A percentile compares a stretch with the other conserved stretches of the same genome.
Evolutionary conservation across 2,329 filamentous ascomycete species (phyloP).

Genomic region (Graphium sp.): DNA sequence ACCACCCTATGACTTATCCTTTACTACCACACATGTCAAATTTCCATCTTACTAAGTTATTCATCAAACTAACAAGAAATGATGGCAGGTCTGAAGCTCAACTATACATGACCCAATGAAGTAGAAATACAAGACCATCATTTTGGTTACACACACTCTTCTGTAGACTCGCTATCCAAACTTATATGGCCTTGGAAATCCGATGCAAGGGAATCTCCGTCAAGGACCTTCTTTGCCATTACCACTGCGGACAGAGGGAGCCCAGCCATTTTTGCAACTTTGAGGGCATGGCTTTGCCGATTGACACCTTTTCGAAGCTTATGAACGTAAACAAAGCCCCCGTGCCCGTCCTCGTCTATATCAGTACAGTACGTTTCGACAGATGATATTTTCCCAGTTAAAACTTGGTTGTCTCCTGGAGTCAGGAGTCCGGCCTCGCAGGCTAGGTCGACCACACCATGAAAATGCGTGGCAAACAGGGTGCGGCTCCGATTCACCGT

Average conservation of each 20-base stretch:
- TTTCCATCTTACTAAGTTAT: not conserved
- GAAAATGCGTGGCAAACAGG: slow-evolving; percentile 93
- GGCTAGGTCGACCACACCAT: slow-evolving; percentile 66
- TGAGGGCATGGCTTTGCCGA: slow-evolving; percentile 74
- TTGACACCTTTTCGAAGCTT: slow-evolving; percentile 70
- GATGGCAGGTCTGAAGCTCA: no score
- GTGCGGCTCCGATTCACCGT: slow-evolving; percentile 61
- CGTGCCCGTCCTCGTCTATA: slow-evolving; percentile 53
- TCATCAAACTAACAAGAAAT: no score
- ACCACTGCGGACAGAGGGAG: slow-evolving; percentile 56
- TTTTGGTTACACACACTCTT: no score
- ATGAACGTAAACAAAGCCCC: slow-evolving; percentile 76
- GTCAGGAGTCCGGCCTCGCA: slow-evolving; percentile 25
- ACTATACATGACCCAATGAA: no score
- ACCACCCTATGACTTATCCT: slow-evolving; percentile 45
- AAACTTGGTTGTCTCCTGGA: slow-evolving; percentile 12
- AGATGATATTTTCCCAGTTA: no score
- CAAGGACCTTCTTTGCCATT: slow-evolving; percentile 45
- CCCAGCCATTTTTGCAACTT: slow-evolving; percentile 80
- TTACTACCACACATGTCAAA: slow-evolving; percentile 20
- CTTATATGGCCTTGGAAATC: no score
- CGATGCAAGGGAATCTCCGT: no score
- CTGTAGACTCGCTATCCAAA: not conserved
- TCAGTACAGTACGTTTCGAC: slow-evolving; percentile 80
- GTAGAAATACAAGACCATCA: no score